A percentile compares a stretch with the other conserved stretches of the same genome.
Evolutionary conservation across 352 stramenopile species (phyloP).

Genomic region (Pythium brachiatum): DNA sequence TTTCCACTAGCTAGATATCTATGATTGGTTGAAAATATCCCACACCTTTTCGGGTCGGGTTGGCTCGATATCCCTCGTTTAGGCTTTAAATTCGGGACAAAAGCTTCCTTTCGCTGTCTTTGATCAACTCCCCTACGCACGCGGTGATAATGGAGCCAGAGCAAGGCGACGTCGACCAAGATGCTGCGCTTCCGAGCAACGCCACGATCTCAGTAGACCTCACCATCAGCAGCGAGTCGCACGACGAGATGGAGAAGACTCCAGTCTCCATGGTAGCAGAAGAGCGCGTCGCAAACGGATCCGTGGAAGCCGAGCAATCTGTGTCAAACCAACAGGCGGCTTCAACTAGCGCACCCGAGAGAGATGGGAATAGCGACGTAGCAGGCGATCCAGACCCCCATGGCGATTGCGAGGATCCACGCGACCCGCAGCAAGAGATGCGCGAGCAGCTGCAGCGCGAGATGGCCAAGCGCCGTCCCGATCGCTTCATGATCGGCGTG

Average conservation of each 20-base stretch:
- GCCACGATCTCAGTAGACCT: background rate
- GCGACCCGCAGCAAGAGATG: slow-evolving; percentile 13
- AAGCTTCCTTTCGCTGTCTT: slow-evolving; percentile 4
- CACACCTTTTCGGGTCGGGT: background rate
- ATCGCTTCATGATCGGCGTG: slow-evolving; percentile 71
- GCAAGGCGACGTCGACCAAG: background rate
- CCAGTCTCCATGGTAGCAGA: slow-evolving; percentile 1
- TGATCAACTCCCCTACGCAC: slow-evolving; percentile 16
- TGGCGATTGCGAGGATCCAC: background rate
- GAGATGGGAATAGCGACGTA: background rate
- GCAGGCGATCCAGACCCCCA: background rate
- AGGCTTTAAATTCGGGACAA: slow-evolving; percentile 11
- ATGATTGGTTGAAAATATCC: slow-evolving; percentile 7
- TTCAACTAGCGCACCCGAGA: background rate
- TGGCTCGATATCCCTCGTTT: slow-evolving; percentile 1
- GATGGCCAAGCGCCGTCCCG: slow-evolving; percentile 63
- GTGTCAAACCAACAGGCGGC: slow-evolving; percentile 10
- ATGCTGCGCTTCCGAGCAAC: slow-evolving; percentile 5
- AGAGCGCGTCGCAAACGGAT: background rate
- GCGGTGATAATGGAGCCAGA: background rate
- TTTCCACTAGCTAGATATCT: background rate
- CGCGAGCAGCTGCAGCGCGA: slow-evolving; percentile 50
- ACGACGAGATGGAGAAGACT: background rate
- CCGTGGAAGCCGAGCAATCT: background rate
- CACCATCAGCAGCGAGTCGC: background rate